phyloP scores from a whole-genome alignment of 257 asterid genomes.

The Primulina huaijiensis region DNA sequence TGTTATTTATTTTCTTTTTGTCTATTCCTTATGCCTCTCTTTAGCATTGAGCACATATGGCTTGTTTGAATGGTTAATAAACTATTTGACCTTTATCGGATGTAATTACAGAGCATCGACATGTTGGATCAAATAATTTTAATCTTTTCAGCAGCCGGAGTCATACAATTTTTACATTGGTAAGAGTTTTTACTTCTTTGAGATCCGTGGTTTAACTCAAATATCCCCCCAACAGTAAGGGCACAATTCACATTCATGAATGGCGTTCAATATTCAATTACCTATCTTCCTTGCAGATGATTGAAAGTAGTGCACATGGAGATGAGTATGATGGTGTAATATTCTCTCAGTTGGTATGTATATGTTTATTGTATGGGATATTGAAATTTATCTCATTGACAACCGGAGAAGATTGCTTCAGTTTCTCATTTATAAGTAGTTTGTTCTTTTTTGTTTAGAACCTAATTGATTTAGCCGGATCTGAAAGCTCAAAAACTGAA shows the following conservation, averaged over 20 bases:
- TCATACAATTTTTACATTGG: constrained; percentile 96
- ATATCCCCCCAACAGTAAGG: neutral
- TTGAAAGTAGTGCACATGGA: constrained; percentile 94
- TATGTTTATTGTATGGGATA: constrained; percentile 18
- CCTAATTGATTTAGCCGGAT: constrained; percentile 94
- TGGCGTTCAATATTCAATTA: neutral
- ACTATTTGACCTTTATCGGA: neutral
- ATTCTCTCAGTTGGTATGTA: constrained; percentile 89
- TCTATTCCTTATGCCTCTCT: neutral
- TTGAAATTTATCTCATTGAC: constrained; percentile 12
- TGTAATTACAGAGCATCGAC: constrained; percentile 80
- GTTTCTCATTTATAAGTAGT: constrained; percentile 15
- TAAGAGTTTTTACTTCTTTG: constrained; percentile 32
- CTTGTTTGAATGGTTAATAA: neutral
- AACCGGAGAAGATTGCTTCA: constrained; percentile 1
- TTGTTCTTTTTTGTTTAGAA: constrained; percentile 48
- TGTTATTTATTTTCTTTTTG: too few relatives aligned
- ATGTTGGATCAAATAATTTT: constrained; percentile 95
- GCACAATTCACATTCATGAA: neutral
- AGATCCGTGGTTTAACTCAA: constrained; percentile 10
- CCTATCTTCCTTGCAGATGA: constrained; percentile 56
- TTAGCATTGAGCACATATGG: neutral
- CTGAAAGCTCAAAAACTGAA: constrained; percentile 98
- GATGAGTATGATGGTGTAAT: constrained; percentile 97
- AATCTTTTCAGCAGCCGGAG: constrained; percentile 98